Evolutionary conservation across 1,139 yeast species (phyloP).

Genomic region (Blastobotrys aristatus): DNA sequence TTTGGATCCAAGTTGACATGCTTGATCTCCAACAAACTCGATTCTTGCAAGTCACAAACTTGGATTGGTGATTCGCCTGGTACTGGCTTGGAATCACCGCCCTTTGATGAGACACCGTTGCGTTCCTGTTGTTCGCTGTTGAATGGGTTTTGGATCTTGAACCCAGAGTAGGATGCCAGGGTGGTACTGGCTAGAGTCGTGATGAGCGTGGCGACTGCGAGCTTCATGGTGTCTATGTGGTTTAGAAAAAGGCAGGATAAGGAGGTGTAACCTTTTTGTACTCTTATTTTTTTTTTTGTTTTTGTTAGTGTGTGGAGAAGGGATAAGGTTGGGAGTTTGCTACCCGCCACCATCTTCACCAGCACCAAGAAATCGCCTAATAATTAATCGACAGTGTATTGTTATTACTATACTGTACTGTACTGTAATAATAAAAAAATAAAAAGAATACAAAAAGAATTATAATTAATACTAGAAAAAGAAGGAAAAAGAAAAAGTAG

Average conservation of each 20-base stretch:
- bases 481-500: slow-evolving; percentile 1
- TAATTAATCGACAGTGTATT: too few relatives aligned
- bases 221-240: slow-evolving; percentile 6
- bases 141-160: slow-evolving; percentile 11
- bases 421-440: slow-evolving; percentile 6
- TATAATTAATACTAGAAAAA: slow-evolving; percentile 3
- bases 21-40: slow-evolving; percentile 59
- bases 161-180: slow-evolving; percentile 5
- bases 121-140: slow-evolving; percentile 3
- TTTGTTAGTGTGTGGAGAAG: background rate
- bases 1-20: slow-evolving; percentile 65
- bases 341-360: background rate
- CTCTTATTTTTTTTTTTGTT: too few relatives aligned
- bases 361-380: too few relatives aligned
- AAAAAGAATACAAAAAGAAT: slow-evolving; percentile 4
- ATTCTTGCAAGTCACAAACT: slow-evolving; percentile 56
- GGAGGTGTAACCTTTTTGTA: too few relatives aligned
- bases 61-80: slow-evolving; percentile 88
- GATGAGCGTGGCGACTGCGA: slow-evolving; percentile 5
- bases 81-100: slow-evolving; percentile 35
- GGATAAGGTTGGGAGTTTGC: background rate
- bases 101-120: slow-evolving; percentile 5
- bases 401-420: too few relatives aligned
- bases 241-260: background rate
- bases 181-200: slow-evolving; percentile 3